These are phyloP conservation scores for Protea cynaroides DNA, from an alignment of 164 flowering plant genomes.

Conservation along the genomic window DNA sequence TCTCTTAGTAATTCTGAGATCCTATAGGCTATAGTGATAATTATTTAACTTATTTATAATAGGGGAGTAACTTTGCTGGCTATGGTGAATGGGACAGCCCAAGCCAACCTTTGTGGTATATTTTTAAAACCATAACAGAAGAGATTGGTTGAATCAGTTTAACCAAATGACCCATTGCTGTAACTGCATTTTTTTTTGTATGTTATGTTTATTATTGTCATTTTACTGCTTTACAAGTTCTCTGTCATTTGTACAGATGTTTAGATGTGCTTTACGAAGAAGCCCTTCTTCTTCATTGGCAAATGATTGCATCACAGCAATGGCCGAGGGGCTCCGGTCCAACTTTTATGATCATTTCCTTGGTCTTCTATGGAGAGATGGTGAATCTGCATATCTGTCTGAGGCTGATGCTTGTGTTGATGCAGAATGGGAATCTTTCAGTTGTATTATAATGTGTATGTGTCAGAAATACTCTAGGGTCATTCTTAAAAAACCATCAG, in stretches of 20 bases:
- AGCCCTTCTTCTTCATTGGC: conserved; percentile 73
- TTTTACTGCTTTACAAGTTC: not conserved
- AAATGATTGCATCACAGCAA: conserved; percentile 77
- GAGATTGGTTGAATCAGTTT: no score
- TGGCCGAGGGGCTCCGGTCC: conserved; percentile 77
- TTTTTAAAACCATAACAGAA: no score
- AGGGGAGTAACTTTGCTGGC: no score
- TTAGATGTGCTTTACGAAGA: conserved; percentile 69
- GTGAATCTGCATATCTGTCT: conserved; percentile 30
- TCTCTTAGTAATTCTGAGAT: no score
- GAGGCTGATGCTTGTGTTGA: conserved; percentile 46
- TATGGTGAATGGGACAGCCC: no score
- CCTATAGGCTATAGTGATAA: no score
- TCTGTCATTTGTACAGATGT: conserved; percentile 38
- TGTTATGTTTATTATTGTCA: not conserved
- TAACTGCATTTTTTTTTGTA: no score
- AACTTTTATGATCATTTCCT: conserved; percentile 62
- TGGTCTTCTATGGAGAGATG: conserved; percentile 71
- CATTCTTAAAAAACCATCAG: conserved; percentile 13
- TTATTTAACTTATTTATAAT: no score
- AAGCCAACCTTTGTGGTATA: no score
- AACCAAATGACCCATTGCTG: no score
- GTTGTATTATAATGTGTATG: conserved; percentile 45
- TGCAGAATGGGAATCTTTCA: conserved; percentile 79
- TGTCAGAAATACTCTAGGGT: conserved; percentile 25